Conservation (phyloP, 129 eudicot genomes). For the Gnaphalium uliginosum region DNA sequence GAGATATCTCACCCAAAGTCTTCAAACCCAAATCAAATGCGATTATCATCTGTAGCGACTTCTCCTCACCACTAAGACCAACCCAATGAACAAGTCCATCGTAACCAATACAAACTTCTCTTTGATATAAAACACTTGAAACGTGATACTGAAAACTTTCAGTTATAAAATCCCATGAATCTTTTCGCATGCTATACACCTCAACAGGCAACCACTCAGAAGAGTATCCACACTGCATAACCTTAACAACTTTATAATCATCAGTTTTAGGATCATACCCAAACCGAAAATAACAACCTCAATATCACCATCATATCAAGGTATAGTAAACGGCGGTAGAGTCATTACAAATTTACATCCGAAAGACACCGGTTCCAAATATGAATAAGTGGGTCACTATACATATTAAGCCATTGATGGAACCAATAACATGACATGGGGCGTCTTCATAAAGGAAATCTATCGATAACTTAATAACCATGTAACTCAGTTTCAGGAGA, state of each 20-base stretch:
- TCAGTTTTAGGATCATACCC: conserved; percentile 9
- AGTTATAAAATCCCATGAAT: background rate
- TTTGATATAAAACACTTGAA: background rate
- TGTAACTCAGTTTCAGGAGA: background rate
- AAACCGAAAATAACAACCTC: background rate
- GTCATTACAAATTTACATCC: background rate
- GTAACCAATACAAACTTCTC: background rate
- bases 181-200: background rate
- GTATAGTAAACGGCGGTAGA: background rate
- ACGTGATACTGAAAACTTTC: background rate
- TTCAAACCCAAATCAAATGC: background rate
- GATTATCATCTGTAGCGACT: background rate
- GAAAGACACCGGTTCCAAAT: conserved; percentile 7
- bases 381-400: background rate
- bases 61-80: background rate
- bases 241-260: background rate
- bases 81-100: background rate
- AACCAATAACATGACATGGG: background rate
- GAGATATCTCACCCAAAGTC: background rate
- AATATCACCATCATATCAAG: background rate
- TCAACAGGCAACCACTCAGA: background rate
- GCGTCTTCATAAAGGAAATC: background rate
- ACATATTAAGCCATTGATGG: background rate
- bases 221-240: background rate
- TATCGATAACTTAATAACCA: background rate